A percentile compares a stretch with the other conserved stretches of the same genome.
These are phyloP conservation scores for Neurospora tetraspora DNA, from an alignment of 495 filamentous ascomycete species.

Conservation along the genomic window DNA sequence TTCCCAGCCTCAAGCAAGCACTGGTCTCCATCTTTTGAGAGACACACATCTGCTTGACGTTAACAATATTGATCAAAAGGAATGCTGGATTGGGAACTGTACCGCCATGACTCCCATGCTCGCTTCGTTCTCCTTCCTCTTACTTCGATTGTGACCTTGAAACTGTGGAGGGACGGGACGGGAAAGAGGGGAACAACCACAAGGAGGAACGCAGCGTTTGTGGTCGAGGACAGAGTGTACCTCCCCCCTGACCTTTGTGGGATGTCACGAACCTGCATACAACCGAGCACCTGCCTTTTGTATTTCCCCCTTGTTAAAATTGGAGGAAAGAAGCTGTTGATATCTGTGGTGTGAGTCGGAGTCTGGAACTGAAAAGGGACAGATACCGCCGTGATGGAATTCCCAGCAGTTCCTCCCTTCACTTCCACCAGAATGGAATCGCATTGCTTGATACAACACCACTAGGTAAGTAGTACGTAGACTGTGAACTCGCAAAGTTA, in stretches of 20 bases:
- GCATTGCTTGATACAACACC: background rate
- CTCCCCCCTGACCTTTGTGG: background rate
- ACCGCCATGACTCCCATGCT: background rate
- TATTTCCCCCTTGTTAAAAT: constrained; percentile 1
- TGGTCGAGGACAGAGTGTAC: background rate
- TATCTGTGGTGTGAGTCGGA: background rate
- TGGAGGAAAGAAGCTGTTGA: background rate
- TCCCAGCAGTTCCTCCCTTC: background rate
- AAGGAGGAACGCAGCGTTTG: background rate
- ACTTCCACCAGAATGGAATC: background rate
- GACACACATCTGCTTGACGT: background rate
- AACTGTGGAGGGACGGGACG: background rate
- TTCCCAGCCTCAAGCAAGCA: background rate
- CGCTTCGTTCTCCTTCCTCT: background rate
- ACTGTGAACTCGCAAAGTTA: background rate
- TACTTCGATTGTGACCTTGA: background rate
- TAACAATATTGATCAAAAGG: background rate
- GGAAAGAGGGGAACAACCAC: background rate
- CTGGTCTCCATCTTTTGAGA: background rate
- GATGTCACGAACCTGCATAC: constrained; percentile 16
- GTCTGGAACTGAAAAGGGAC: background rate
- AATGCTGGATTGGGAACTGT: background rate
- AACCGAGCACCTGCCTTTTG: constrained; percentile 19
- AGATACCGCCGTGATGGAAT: background rate
- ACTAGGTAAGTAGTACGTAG: background rate